Conservation (phyloP, 345 rosid species). For the Pugionium cornutum region DNA sequence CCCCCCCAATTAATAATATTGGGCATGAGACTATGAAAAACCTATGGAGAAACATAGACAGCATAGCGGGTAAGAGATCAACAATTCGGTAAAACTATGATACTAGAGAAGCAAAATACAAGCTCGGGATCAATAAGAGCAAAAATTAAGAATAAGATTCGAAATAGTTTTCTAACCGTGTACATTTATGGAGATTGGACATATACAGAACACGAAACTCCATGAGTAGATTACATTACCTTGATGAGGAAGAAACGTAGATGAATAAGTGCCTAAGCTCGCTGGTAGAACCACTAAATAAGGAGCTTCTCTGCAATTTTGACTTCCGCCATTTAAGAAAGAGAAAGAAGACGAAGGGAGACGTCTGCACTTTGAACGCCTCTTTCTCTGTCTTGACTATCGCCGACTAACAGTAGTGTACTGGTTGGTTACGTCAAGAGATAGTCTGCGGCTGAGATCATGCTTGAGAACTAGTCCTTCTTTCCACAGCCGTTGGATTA, state of each 20-base stretch:
- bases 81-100: not conserved
- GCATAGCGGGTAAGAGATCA: no score
- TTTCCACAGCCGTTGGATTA: constrained; percentile 28
- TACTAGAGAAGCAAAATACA: not conserved
- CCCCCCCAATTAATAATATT: no score
- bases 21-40: no score
- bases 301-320: constrained; percentile 5
- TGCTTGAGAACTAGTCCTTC: not conserved
- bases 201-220: not conserved
- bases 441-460: constrained; percentile 23
- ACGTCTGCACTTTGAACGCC: constrained; percentile 20
- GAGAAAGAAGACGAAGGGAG: constrained; percentile 9
- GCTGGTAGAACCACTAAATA: not conserved
- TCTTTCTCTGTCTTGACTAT: not conserved
- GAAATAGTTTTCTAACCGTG: not conserved
- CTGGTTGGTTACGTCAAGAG: constrained; percentile 2
- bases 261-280: not conserved
- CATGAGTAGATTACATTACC: constrained; percentile 20
- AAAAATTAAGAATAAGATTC: not conserved
- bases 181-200: not conserved
- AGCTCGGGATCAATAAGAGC: not conserved
- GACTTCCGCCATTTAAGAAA: constrained; percentile 5
- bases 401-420: constrained; percentile 17
- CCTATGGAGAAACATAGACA: no score
- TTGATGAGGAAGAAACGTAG: constrained; percentile 27